These are phyloP conservation scores for Chalciporus pseudorubinellus DNA, from an alignment of 768 basidiomycete genomes.

Conservation along the genomic window DNA sequence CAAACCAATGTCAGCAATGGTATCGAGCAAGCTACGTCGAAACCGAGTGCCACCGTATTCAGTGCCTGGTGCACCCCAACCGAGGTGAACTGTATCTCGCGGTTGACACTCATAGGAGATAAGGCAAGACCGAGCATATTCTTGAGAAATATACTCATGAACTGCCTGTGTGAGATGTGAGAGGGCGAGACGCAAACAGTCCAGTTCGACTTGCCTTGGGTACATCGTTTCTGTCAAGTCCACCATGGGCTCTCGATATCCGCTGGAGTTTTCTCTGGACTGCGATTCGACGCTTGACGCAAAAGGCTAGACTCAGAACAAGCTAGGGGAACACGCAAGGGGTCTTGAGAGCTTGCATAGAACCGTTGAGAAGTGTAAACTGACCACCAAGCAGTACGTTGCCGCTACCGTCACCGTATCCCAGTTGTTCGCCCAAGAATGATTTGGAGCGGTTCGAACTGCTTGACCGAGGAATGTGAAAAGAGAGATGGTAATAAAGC, in stretches of 20 bases:
- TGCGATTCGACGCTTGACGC: slow-evolving; percentile 65
- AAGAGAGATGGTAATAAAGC: slow-evolving; percentile 61
- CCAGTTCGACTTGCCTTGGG: slow-evolving; percentile 48
- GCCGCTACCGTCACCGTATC: slow-evolving; percentile 66
- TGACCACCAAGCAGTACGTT: slow-evolving; percentile 68
- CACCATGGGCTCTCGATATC: slow-evolving; percentile 60
- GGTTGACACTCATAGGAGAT: slow-evolving; percentile 71
- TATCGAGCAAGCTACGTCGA: slow-evolving; percentile 66
- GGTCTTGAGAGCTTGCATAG: too few relatives aligned
- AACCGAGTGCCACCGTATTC: slow-evolving; percentile 61
- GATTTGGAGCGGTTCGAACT: slow-evolving; percentile 56
- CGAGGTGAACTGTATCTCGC: slow-evolving; percentile 60
- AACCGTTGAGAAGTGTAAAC: slow-evolving; percentile 20
- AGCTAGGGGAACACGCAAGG: slow-evolving; percentile 37
- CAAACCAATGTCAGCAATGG: slow-evolving; percentile 67
- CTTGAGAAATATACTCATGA: slow-evolving; percentile 65
- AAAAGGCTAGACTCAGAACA: slow-evolving; percentile 56
- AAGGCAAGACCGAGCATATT: slow-evolving; percentile 73
- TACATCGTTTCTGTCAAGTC: slow-evolving; percentile 52
- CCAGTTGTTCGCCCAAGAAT: slow-evolving; percentile 59
- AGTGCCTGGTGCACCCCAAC: slow-evolving; percentile 74
- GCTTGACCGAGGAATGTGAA: slow-evolving; percentile 68
- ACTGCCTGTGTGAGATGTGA: slow-evolving; percentile 45
- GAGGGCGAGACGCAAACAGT: background rate
- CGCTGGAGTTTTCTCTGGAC: slow-evolving; percentile 62